Percentiles rank a stretch among this genome's conserved stretches.
Conservation (phyloP, 345 rosid genomes). For the Sapria himalayana region DNA sequence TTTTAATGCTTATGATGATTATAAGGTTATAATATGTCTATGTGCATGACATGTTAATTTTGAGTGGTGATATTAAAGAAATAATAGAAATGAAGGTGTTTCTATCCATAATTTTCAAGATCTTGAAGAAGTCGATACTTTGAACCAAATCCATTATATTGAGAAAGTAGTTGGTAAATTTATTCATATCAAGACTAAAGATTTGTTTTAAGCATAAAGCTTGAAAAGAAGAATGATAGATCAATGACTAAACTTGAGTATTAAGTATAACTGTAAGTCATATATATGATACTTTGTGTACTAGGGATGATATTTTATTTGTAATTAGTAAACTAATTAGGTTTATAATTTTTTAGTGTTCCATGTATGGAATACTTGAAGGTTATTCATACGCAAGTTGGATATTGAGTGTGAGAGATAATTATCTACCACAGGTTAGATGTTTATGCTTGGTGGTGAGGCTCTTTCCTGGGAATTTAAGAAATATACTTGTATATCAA, state of each 20-base stretch:
- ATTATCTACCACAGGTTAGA: not conserved
- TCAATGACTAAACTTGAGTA: not conserved
- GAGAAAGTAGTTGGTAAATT: not conserved
- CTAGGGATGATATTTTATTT: not conserved
- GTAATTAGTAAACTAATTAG: not conserved
- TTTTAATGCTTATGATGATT: too few species aligned
- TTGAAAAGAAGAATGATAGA: not conserved
- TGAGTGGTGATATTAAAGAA: not conserved
- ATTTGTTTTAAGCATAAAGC: not conserved
- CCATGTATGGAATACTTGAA: not conserved
- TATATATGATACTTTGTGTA: not conserved
- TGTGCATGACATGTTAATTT: not conserved
- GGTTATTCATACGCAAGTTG: not conserved
- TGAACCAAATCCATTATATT: not conserved
- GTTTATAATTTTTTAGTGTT: not conserved
- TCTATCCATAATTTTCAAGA: not conserved
- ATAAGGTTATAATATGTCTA: too few species aligned
- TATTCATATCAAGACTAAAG: not conserved
- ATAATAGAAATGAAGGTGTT: not conserved
- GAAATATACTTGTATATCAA: constrained; percentile 2
- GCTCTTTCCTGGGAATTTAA: not conserved
- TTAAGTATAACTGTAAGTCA: not conserved
- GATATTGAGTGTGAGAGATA: not conserved
- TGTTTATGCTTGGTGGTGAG: not conserved
- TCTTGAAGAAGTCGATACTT: constrained; percentile 4